Evolutionary conservation across 2,329 filamentous ascomycete genomes (phyloP).

Genomic region (Aureobasidium sp.): DNA sequence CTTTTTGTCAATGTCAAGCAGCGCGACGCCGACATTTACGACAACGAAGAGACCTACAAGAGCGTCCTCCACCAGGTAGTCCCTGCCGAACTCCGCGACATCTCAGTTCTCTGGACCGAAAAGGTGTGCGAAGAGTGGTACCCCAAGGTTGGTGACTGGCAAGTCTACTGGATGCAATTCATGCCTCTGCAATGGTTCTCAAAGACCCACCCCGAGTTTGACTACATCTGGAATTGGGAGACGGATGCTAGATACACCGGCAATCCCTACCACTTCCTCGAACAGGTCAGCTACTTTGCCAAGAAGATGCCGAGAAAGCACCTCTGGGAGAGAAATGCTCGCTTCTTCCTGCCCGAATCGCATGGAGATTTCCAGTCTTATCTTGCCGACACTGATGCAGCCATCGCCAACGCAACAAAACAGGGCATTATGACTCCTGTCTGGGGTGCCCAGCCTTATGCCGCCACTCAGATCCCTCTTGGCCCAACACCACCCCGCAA

Average conservation of each 20-base stretch:
- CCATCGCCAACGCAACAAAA: constrained; percentile 34
- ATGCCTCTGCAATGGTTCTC: constrained; percentile 70
- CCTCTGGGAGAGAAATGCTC: constrained; percentile 52
- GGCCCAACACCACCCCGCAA: constrained; percentile 65
- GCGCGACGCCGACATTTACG: constrained; percentile 50
- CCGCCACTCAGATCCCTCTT: constrained; percentile 65
- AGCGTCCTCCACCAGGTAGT: constrained; percentile 55
- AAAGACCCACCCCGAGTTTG: constrained; percentile 69
- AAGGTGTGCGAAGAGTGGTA: constrained; percentile 42
- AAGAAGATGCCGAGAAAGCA: constrained; percentile 50
- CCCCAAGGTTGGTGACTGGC: constrained; percentile 42
- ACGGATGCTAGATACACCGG: constrained; percentile 74
- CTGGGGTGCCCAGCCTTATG: constrained; percentile 76
- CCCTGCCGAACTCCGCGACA: constrained; percentile 62
- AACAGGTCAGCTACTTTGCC: constrained; percentile 52
- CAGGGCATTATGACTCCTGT: constrained; percentile 51
- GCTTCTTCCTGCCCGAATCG: constrained; percentile 48
- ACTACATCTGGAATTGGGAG: constrained; percentile 80
- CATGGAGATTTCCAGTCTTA: constrained; percentile 46
- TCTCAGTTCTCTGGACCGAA: constrained; percentile 69
- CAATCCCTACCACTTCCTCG: constrained; percentile 73
- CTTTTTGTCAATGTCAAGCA: constrained; percentile 48
- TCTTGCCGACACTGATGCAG: constrained; percentile 36
- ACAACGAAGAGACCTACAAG: constrained; percentile 53
- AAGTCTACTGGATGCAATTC: constrained; percentile 54